A percentile compares a stretch with the other conserved stretches of the same genome.
Evolutionary conservation across 495 filamentous ascomycete genomes (phyloP).

Genomic region (Lasiosphaeria miniovina): DNA sequence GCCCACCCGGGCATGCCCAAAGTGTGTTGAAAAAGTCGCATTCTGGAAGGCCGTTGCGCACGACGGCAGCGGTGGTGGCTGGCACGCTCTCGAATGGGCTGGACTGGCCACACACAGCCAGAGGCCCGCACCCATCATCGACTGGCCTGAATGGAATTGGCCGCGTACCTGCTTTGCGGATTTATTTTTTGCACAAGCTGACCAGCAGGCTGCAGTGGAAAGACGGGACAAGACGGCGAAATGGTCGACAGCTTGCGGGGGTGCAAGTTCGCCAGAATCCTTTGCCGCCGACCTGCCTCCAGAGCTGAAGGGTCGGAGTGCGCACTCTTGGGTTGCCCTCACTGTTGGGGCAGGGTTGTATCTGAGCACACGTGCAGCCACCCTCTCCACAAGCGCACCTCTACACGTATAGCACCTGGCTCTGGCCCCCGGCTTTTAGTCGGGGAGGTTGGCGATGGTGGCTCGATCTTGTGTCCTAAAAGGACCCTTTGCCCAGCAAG

Average conservation of each 20-base stretch:
- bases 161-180: background rate
- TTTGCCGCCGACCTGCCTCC: slow-evolving; percentile 1
- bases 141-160: background rate
- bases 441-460: too few species aligned
- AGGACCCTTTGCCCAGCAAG: too few species aligned
- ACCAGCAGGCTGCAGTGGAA: background rate
- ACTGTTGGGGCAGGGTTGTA: background rate
- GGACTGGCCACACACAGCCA: too few species aligned
- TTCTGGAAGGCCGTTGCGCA: too few species aligned
- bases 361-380: background rate
- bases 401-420: too few species aligned
- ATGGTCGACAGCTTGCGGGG: background rate
- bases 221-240: background rate
- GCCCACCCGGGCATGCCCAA: too few species aligned
- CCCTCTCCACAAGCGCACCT: background rate
- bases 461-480: too few species aligned
- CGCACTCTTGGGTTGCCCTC: background rate
- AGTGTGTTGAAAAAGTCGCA: too few species aligned
- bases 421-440: too few species aligned
- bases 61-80: too few species aligned
- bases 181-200: background rate
- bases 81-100: too few species aligned
- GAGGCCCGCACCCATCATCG: too few species aligned
- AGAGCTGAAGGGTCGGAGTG: background rate
- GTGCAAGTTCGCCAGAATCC: background rate